These are phyloP conservation scores for Tieghemostelium lacteum DNA, from an alignment of 78 protist genomes.

Conservation along the genomic window DNA sequence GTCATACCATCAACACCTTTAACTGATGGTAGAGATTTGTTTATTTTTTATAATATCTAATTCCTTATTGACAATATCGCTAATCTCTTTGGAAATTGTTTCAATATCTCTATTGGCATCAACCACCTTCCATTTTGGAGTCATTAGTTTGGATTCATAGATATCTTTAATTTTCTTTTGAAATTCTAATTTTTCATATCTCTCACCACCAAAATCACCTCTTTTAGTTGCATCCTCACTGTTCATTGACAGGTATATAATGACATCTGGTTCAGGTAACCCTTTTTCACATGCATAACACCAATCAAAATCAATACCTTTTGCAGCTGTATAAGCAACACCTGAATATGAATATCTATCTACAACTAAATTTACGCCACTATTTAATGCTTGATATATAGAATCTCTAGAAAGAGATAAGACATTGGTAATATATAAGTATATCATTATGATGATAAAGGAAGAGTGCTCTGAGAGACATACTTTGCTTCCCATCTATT, in stretches of 20 bases:
- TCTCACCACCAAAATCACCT: conserved; percentile 92
- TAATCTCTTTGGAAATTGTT: conserved; percentile 38
- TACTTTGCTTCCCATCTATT: conserved; percentile 91
- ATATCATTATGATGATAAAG: not conserved
- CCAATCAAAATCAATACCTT: conserved; percentile 92
- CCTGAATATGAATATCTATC: conserved; percentile 95
- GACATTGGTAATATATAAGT: not conserved
- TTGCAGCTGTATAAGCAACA: conserved; percentile 93
- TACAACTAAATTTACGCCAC: conserved; percentile 85
- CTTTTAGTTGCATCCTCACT: conserved; percentile 81
- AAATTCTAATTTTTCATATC: conserved; percentile 88
- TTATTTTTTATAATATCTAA: not conserved
- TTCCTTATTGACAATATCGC: conserved; percentile 5
- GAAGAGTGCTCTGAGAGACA: no score
- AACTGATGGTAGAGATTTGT: no score
- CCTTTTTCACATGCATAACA: conserved; percentile 90
- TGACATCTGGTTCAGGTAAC: conserved; percentile 90
- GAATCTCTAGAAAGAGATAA: conserved; percentile 15
- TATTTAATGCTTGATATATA: conserved; percentile 33
- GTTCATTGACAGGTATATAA: conserved; percentile 83
- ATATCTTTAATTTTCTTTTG: conserved; percentile 80
- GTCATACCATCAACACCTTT: no score
- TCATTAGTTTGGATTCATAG: conserved; percentile 27
- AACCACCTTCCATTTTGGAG: conserved; percentile 20
- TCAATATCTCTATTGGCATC: conserved; percentile 46